These are phyloP conservation scores for Didymella keratinophila DNA, from an alignment of 2,329 filamentous ascomycete genomes.

Conservation along the genomic window DNA sequence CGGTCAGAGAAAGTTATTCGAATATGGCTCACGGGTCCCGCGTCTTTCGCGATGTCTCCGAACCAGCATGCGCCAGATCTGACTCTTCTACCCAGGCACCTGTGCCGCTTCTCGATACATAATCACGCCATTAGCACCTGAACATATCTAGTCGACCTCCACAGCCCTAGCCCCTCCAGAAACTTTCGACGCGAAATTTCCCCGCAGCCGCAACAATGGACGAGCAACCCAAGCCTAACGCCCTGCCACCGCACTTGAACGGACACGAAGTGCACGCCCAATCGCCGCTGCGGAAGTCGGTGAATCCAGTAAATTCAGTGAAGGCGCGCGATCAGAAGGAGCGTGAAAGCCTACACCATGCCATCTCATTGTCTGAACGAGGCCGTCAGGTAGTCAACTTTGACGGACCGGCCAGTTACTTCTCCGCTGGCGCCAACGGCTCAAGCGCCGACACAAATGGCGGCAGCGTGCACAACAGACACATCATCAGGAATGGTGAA, in stretches of 20 bases:
- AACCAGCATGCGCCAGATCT: constrained; percentile 30
- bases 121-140: constrained; percentile 14
- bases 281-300: constrained; percentile 58
- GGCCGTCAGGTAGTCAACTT: constrained; percentile 57
- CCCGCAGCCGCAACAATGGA: constrained; percentile 28
- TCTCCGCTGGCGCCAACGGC: constrained; percentile 31
- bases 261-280: constrained; percentile 46
- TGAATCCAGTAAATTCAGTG: constrained; percentile 52
- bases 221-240: constrained; percentile 56
- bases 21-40: constrained; percentile 29
- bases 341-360: constrained; percentile 64
- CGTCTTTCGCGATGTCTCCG: constrained; percentile 10
- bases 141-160: constrained; percentile 2
- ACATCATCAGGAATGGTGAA: constrained; percentile 35
- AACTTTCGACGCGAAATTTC: constrained; percentile 10
- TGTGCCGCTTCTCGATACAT: constrained; percentile 21
- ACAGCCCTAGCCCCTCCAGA: constrained; percentile 6
- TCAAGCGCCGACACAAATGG: constrained; percentile 25
- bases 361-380: constrained; percentile 66
- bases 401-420: constrained; percentile 46
- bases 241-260: constrained; percentile 66
- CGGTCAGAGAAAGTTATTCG: constrained; percentile 31
- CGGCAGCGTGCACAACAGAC: constrained; percentile 24
- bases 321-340: constrained; percentile 60
- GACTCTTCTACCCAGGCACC: constrained; percentile 22